phyloP scores from a whole-genome alignment of 495 filamentous ascomycete genomes.

The Evansstolkia leycettana region DNA sequence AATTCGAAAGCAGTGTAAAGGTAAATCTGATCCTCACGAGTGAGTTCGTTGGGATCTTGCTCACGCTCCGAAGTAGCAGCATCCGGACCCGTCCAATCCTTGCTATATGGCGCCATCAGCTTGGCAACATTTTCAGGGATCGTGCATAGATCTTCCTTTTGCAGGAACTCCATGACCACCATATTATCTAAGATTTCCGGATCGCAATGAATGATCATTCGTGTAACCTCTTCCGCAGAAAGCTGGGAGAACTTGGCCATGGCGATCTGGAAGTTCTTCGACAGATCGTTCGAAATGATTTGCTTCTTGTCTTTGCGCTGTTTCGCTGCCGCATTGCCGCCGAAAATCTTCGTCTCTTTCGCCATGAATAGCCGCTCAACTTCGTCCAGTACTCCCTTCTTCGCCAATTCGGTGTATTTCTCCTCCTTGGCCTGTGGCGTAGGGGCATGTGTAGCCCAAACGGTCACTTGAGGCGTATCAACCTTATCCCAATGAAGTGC shows the following conservation, averaged over 20 bases:
- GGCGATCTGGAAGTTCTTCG: conserved; percentile 86
- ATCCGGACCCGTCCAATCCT: conserved; percentile 90
- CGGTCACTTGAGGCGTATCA: conserved; percentile 82
- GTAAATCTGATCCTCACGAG: conserved; percentile 90
- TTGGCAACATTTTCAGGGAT: conserved; percentile 86
- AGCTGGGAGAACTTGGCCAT: conserved; percentile 77
- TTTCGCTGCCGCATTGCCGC: conserved; percentile 43
- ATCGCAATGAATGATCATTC: conserved; percentile 94
- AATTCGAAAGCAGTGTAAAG: conserved; percentile 87
- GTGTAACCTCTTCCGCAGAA: conserved; percentile 70
- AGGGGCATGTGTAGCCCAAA: conserved; percentile 82
- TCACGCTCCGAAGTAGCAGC: conserved; percentile 69
- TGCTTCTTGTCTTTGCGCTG: conserved; percentile 94
- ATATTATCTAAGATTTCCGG: conserved; percentile 78
- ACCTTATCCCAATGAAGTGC: conserved; percentile 99
- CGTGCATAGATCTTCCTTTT: conserved; percentile 80
- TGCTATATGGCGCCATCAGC: conserved; percentile 85
- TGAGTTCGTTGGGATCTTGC: conserved; percentile 78
- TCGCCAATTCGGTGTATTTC: conserved; percentile 84
- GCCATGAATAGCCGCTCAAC: conserved; percentile 96
- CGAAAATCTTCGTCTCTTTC: conserved; percentile 85
- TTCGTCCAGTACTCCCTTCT: conserved; percentile 90
- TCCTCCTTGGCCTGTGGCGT: conserved; percentile 79
- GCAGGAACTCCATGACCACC: conserved; percentile 96
- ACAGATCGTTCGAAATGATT: conserved; percentile 83